phyloP scores from a whole-genome alignment of 1,284 basidiomycete species.

The Mycosarcoma maydis region DNA sequence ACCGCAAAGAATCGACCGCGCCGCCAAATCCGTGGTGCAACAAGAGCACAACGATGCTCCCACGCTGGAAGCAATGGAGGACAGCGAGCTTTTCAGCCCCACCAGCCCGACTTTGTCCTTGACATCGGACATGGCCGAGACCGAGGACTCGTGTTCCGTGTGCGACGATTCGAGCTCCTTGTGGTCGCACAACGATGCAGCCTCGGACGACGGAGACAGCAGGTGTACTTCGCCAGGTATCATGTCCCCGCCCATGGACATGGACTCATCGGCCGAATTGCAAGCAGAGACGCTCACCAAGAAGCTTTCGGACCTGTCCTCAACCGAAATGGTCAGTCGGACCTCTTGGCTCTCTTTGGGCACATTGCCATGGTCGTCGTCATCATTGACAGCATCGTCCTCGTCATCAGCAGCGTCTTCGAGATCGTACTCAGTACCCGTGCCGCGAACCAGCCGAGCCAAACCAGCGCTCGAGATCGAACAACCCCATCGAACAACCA shows the following conservation, averaged over 20 bases:
- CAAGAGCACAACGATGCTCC: neutral
- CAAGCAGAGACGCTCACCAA: constrained; percentile 21
- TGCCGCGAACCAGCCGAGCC: neutral
- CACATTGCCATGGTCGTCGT: constrained; percentile 15
- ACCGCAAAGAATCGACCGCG: constrained; percentile 20
- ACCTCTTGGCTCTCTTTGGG: constrained; percentile 23
- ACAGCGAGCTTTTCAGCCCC: constrained; percentile 15
- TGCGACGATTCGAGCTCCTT: constrained; percentile 38
- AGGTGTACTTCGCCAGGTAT: constrained; percentile 31
- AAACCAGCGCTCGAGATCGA: constrained; percentile 10
- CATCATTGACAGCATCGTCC: constrained; percentile 3
- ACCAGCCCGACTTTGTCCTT: constrained; percentile 22
- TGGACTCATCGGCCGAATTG: constrained; percentile 1
- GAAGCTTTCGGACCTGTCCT: constrained; percentile 20
- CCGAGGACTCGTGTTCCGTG: constrained; percentile 21
- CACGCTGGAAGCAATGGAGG: constrained; percentile 1
- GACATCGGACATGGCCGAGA: constrained; percentile 14
- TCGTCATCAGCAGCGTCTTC: constrained; percentile 15
- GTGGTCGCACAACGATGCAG: constrained; percentile 26
- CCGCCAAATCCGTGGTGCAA: neutral
- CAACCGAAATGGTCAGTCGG: neutral
- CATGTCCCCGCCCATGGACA: constrained; percentile 25
- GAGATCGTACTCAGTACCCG: constrained; percentile 25
- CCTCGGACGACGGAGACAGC: constrained; percentile 21
- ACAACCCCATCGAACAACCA: neutral